Evolutionary conservation across 441 rosid genomes (phyloP), one percentile per base, ranked within the genome.

Genomic region (Kokia cookei): DNA sequence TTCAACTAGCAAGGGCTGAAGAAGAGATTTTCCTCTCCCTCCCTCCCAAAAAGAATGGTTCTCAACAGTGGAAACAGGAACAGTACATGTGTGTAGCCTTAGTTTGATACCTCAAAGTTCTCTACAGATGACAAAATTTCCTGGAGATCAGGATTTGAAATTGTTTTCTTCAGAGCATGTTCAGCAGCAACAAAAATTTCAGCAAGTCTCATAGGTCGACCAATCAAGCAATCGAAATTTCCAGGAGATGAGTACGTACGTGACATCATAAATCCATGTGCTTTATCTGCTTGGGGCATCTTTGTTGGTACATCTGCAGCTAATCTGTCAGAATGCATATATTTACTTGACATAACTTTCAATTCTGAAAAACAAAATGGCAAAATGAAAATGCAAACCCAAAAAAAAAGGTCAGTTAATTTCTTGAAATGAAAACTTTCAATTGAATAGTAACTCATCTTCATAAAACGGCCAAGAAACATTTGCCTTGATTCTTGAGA

Each of bases 181-280:
- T 96, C 98, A 54, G 98, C 91, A 58, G 98, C 98, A 84, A 94
- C 98, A 81, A 87, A 89, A 76, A 96, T 91, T 84, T 96, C 99
- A 26, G 98, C 96, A 76, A 94, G 93, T 82, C 98, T 89, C 98
- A 94, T 93, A 59, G 99, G 99, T 73, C 96, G 88, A 85, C 85
- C 97, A 51, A 90, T 83, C 37, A 94, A 90, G 73, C 91, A 88
- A 50, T 94, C 99, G 75, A 91, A 89, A 77, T 47, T 67, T 82
- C 96, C 93, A 35, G 98, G 97, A 64, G 92, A 91, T 74, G 99
- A 96, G 83, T 89, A 82, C 63, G 98, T 90, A 48, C 98, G 91
- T 0, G 86, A 71, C 93, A 92, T 92, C 64, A 86, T 77, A 85
- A 75, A 62, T 73, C 81, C 74, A 51, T 78, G 85, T 50, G 70